Conservation (phyloP, 345 rosid species). For the Bruguiera sexangula region DNA sequence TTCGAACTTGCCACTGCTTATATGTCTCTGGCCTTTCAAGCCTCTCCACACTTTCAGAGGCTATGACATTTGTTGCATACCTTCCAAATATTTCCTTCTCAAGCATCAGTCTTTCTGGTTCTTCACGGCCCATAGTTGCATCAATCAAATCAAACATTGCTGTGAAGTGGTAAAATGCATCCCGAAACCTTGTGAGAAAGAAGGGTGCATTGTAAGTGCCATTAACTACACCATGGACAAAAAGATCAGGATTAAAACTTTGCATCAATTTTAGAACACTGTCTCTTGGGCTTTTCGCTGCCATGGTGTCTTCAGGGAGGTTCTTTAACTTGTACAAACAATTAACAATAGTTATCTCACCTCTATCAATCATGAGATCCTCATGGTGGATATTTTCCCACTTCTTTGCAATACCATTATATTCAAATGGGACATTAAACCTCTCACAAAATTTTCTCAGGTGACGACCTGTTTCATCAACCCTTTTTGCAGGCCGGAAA, state of each 20-base stretch:
- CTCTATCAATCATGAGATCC: slow-evolving; percentile 48
- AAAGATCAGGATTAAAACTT: slow-evolving; percentile 39
- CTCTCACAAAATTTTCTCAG: slow-evolving; percentile 44
- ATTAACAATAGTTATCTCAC: slow-evolving; percentile 52
- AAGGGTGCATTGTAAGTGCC: slow-evolving; percentile 45
- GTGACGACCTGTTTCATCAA: slow-evolving; percentile 52
- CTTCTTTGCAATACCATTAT: slow-evolving; percentile 51
- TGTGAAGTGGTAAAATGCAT: slow-evolving; percentile 47
- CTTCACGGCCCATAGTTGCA: slow-evolving; percentile 37
- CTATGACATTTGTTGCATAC: slow-evolving; percentile 5
- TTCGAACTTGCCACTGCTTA: neutral
- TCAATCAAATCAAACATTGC: slow-evolving; percentile 46
- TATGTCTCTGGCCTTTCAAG: neutral
- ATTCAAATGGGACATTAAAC: slow-evolving; percentile 53
- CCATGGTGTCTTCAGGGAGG: slow-evolving; percentile 57
- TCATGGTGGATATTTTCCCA: slow-evolving; percentile 54
- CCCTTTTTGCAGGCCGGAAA: slow-evolving; percentile 53
- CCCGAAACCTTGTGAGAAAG: slow-evolving; percentile 49
- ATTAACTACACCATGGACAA: slow-evolving; percentile 39
- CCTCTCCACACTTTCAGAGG: neutral
- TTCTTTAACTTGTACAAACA: slow-evolving; percentile 40
- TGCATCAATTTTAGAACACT: slow-evolving; percentile 37
- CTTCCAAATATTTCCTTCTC: slow-evolving; percentile 41
- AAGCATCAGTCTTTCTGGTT: slow-evolving; percentile 41
- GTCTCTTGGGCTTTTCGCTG: slow-evolving; percentile 43